These are phyloP conservation scores for Ilex asprella DNA, from an alignment of 257 asterid genomes.

Conservation along the genomic window DNA sequence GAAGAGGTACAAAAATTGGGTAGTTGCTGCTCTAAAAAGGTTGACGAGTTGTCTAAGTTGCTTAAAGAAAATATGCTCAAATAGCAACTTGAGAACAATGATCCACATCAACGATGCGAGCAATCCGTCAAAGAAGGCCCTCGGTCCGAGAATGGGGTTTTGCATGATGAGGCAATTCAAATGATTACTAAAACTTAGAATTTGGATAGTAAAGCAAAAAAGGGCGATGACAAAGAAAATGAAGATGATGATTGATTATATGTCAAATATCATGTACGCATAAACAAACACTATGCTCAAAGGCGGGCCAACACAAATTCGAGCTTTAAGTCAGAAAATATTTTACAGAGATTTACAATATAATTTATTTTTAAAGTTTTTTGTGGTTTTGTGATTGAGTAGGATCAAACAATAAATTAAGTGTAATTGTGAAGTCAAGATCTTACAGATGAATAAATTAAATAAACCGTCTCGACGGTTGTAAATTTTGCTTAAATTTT, in stretches of 20 bases:
- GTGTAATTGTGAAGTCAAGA: no score
- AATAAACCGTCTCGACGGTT: no score
- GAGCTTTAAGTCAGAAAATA: no score
- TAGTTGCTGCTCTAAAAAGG: conserved; percentile 46
- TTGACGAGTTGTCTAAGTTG: conserved; percentile 56
- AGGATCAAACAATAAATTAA: no score
- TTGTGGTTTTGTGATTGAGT: no score
- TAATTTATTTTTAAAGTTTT: no score
- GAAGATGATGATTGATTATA: conserved; percentile 22
- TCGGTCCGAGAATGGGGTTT: background rate
- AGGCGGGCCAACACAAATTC: no score
- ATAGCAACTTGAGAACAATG: conserved; percentile 43
- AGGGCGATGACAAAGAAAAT: background rate
- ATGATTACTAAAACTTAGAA: background rate
- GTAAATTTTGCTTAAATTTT: no score
- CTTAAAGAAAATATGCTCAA: conserved; percentile 64
- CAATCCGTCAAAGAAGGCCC: background rate
- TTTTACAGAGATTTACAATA: no score
- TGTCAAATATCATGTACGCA: no score
- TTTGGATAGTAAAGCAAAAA: background rate
- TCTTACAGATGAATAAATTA: no score
- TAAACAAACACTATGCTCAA: no score
- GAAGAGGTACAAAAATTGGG: conserved; percentile 60
- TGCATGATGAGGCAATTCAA: background rate
- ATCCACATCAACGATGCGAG: conserved; percentile 19